Base-by-base conservation (phyloP, 192 early-diverging fungal genomes). In the Coemansia sp. region DNA sequence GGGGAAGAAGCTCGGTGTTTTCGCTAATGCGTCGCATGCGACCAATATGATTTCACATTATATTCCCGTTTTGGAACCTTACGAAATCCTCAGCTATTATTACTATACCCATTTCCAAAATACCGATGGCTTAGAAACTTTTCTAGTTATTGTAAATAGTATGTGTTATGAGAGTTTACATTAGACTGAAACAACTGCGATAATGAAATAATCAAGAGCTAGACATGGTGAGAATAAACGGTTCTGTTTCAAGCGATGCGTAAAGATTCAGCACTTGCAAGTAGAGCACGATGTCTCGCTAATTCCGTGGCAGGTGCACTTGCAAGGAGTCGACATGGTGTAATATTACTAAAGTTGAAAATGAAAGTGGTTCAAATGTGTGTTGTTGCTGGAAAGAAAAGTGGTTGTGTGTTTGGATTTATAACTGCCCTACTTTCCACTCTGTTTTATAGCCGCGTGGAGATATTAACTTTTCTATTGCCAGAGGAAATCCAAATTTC, bases 201-300 rank as follows among this genome's bases (percentile, higher is more conserved):
- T 12, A 10, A 14, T 14, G 22, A 53, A 5, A 53, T 18, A 53
- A 19, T 53, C 23, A 54, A 27, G 6, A 32, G 22, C 26, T 8
- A 54, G 13, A 14, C 14, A 23, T 23, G 50, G 6, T 52, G 50
- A 22, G 16, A 23, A 20, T 16, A 27, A 54, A 24, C 14, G 8
- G 11, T 24, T 20, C 26, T 54, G 26, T 26, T 54, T 32, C 29
- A 32, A 32, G 29, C 29, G 29, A 32, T 32, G 29, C 29, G 8
- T 32, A 32, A 4, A 32, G 29, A 32, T 32, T 32, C 29, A 32
- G 29, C 29, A 35, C 3, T 55, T 55, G 32, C 54, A 55, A 13
- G 12, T 16, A 2, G 0, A 19, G 14, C 54, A 90, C 3, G 88
- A 87, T 78, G 87, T 89, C 27, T 35, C 23, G 14, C 4, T 19